A percentile compares a stretch with the other conserved stretches of the same genome.
These are phyloP conservation scores for Noccaea bulbosa DNA, from an alignment of 345 rosid species.

Conservation along the genomic window DNA sequence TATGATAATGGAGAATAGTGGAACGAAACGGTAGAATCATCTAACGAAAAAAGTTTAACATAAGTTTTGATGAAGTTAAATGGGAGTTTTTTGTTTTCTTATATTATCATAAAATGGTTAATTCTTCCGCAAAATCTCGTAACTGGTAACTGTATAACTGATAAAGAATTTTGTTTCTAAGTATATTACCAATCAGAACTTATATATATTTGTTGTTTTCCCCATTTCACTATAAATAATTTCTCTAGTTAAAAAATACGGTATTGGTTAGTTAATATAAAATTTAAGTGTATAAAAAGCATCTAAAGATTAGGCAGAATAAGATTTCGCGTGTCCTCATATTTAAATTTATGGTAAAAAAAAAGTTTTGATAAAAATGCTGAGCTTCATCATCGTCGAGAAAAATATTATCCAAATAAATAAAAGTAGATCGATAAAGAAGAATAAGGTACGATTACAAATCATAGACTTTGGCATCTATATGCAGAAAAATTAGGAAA, in stretches of 20 bases:
- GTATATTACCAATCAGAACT: background rate
- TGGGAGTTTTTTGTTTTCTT: background rate
- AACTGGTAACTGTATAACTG: background rate
- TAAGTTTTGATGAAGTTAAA: background rate
- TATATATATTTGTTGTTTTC: too few relatives aligned
- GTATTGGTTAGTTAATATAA: too few relatives aligned
- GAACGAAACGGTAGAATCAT: conserved; percentile 10
- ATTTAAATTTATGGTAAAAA: background rate
- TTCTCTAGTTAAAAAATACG: too few relatives aligned
- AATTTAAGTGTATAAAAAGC: background rate
- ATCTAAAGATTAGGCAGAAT: background rate
- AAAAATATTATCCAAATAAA: background rate
- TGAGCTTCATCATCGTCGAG: background rate
- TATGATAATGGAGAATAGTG: background rate
- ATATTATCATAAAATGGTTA: background rate
- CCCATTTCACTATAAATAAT: too few relatives aligned
- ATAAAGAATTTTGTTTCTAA: background rate
- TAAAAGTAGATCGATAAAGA: conserved; percentile 1
- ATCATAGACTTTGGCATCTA: conserved; percentile 23
- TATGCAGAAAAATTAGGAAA: conserved; percentile 1
- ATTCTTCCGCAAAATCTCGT: background rate
- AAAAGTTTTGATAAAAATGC: background rate
- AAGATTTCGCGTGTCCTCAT: background rate
- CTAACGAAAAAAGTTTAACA: background rate
- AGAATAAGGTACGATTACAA: conserved; percentile 6